Evolutionary conservation across 2,329 filamentous ascomycete species (phyloP).

Genomic region (Fusarium verticillioides): DNA sequence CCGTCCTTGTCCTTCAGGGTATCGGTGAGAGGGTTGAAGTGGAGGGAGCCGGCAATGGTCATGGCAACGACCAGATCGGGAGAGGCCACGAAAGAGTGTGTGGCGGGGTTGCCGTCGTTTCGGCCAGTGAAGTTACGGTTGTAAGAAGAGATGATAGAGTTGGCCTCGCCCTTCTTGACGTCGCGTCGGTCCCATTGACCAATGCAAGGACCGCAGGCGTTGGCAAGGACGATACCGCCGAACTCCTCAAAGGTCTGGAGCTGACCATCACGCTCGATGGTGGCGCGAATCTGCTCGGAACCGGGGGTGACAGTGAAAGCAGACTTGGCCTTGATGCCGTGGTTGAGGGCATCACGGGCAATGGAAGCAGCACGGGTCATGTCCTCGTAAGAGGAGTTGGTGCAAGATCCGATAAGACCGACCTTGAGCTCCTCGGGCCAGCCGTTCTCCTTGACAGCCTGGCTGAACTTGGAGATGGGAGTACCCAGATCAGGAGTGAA

Average conservation of each 20-base stretch:
- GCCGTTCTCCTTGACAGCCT: constrained; percentile 81
- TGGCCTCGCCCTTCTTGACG: constrained; percentile 93
- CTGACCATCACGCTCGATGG: constrained; percentile 88
- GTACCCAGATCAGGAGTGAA: constrained; percentile 97
- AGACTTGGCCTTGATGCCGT: constrained; percentile 88
- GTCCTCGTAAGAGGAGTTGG: constrained; percentile 98
- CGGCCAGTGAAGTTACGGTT: constrained; percentile 99
- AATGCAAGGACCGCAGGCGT: constrained; percentile 94
- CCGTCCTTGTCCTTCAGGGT: constrained; percentile 93
- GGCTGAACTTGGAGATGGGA: constrained; percentile 88
- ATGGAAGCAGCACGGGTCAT: constrained; percentile 96
- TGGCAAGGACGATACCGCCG: constrained; percentile 90
- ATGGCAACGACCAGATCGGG: constrained; percentile 90
- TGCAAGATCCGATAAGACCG: constrained; percentile 96
- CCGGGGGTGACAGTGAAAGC: constrained; percentile 97
- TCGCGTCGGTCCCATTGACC: constrained; percentile 95
- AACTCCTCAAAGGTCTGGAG: constrained; percentile 86
- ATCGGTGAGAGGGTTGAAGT: constrained; percentile 96
- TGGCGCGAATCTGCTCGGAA: constrained; percentile 96
- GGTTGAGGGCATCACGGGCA: constrained; percentile 88
- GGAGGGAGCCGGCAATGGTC: constrained; percentile 82
- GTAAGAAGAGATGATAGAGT: constrained; percentile 98
- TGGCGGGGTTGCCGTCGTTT: constrained; percentile 95
- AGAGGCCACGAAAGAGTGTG: constrained; percentile 92
- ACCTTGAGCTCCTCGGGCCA: constrained; percentile 95